These are phyloP conservation scores for Neurospora sp. DNA, from an alignment of 495 filamentous ascomycete genomes.

Conservation along the genomic window DNA sequence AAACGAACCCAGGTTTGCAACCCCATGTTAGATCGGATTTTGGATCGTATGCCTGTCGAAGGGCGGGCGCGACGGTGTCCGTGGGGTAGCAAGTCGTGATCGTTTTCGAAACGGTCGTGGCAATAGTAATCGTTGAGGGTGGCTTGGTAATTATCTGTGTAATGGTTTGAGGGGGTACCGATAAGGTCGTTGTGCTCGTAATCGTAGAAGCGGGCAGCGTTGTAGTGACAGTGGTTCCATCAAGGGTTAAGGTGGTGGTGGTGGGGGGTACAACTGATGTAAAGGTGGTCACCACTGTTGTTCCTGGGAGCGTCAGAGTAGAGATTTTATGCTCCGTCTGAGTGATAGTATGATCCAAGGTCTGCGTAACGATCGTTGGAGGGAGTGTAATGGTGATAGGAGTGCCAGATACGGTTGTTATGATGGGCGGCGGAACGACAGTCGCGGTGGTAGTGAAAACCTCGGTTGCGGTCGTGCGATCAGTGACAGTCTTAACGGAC, in stretches of 20 bases:
- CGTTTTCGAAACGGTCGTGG: constrained; percentile 15
- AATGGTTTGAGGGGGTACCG: neutral
- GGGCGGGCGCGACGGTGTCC: constrained; percentile 5
- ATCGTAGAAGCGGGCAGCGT: constrained; percentile 17
- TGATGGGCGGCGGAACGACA: constrained; percentile 10
- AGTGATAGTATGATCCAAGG: constrained; percentile 16
- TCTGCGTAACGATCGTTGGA: neutral
- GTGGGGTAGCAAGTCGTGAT: constrained; percentile 24
- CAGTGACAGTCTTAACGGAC: constrained; percentile 4
- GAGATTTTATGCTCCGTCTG: constrained; percentile 1
- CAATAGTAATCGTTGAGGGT: constrained; percentile 8
- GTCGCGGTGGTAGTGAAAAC: constrained; percentile 16
- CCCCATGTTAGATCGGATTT: constrained; percentile 42
- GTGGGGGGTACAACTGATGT: constrained; percentile 10
- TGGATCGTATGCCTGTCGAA: neutral
- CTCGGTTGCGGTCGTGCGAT: constrained; percentile 11
- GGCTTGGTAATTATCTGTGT: constrained; percentile 13
- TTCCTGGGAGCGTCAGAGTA: constrained; percentile 16
- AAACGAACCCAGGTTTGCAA: constrained; percentile 53
- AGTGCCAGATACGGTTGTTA: constrained; percentile 6
- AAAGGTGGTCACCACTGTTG: constrained; percentile 14
- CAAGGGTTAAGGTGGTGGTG: constrained; percentile 15
- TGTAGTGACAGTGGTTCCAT: constrained; percentile 16
- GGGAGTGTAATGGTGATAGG: constrained; percentile 13
- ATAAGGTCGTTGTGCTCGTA: constrained; percentile 9